These are phyloP conservation scores for Candida loeiensis DNA, from an alignment of 805 yeast species.

Conservation along the genomic window DNA sequence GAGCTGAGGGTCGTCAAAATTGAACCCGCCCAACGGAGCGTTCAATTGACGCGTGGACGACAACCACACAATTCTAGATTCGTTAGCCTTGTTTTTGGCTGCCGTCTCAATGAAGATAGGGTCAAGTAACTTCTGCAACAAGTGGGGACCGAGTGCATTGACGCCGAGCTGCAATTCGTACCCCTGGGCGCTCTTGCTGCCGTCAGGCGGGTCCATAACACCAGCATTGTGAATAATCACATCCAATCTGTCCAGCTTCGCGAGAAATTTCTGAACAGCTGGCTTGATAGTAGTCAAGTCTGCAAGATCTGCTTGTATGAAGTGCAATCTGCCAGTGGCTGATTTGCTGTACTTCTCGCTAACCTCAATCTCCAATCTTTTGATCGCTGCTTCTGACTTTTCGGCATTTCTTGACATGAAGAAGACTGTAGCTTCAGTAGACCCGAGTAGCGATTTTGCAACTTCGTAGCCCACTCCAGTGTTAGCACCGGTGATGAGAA, in stretches of 20 bases:
- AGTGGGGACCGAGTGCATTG: constrained; percentile 44
- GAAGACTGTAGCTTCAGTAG: constrained; percentile 33
- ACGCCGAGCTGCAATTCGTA: constrained; percentile 46
- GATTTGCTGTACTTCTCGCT: constrained; percentile 16
- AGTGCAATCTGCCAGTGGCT: constrained; percentile 7
- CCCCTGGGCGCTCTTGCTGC: constrained; percentile 39
- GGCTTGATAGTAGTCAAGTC: constrained; percentile 12
- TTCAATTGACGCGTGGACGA: constrained; percentile 36
- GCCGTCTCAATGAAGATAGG: constrained; percentile 36
- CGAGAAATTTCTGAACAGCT: constrained; percentile 25
- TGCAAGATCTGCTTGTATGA: constrained; percentile 9
- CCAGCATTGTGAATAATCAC: constrained; percentile 25
- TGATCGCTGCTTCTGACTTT: constrained; percentile 28
- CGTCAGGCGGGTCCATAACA: constrained; percentile 37
- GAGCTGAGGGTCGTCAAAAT: constrained; percentile 24
- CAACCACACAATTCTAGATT: constrained; percentile 44
- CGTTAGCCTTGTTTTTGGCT: constrained; percentile 16
- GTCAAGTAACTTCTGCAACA: constrained; percentile 38
- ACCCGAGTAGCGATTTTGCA: constrained; percentile 24
- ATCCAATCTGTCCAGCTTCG: constrained; percentile 16
- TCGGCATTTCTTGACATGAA: constrained; percentile 32
- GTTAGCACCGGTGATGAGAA: constrained; percentile 39
- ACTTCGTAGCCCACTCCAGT: constrained; percentile 33
- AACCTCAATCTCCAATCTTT: constrained; percentile 20
- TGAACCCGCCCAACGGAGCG: constrained; percentile 30